Base-by-base conservation (phyloP, 306 rosid genomes). In the Rubus idaeus region DNA sequence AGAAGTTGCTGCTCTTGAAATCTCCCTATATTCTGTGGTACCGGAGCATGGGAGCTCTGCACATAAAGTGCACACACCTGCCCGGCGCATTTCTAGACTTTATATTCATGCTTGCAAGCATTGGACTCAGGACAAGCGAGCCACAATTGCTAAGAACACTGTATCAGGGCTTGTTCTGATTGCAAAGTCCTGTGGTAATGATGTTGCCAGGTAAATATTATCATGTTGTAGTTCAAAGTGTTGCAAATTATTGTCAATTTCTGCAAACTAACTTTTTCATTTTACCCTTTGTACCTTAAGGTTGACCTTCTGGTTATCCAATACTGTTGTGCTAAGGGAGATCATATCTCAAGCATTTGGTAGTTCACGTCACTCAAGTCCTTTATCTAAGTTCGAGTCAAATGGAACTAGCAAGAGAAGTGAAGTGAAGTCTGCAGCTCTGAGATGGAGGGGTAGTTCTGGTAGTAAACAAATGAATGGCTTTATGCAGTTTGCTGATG, bases 21-120 rank as follows among this genome's bases (percentile, higher is more conserved):
- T 96, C 70, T 89, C 99, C 64, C 88, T 96, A 30, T 96, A 96
- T 84, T 88, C 99, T 74, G 84, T 96, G 3, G 91, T 87, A 68
- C 97, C 99, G 21, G 97, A 96, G 83, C 99, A 96, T 81, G 99
- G 99, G 37, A 90, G 98, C 82, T 91, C 99, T 4, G 97, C 93
- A 42, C 98, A 96, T 80, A 96, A 96, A 82, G 99, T 92, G 80
- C 99, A 96, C 84, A 91, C 99, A 16, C 98, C 99, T 35, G 97
- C 99, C 81, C 87, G 98, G 14, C 99, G 98, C 74, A 93, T 96
- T 74, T 92, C 96, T 75, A 90, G 99, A 83, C 88, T 96, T 81
- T 92, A 91, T 53, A 81, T 96, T 73, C 88, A 92, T 84, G 97
- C 99, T 55, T 89, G 92, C 80, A 91, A 91, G 81, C 93, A 92